phyloP scores from a whole-genome alignment of 306 rosid genomes.

The Datisca glomerata region DNA sequence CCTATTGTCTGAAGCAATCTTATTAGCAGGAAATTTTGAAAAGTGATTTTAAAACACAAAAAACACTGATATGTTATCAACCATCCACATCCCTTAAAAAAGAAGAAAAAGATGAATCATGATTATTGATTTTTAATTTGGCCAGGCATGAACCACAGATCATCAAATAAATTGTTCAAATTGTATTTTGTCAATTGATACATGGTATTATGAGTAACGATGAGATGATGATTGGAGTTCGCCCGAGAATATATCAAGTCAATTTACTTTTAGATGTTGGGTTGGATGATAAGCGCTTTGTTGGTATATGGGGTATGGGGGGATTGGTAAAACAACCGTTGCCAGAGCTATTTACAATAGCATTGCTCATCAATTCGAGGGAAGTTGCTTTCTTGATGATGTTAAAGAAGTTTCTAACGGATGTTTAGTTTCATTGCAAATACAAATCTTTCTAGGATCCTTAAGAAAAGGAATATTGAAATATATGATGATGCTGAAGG shows the following conservation, averaged over 20 bases:
- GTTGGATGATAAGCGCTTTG: constrained; percentile 2
- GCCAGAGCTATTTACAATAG: constrained; percentile 9
- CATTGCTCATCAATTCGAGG: not conserved
- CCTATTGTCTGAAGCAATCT: too few species aligned
- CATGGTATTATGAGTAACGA: constrained; percentile 5
- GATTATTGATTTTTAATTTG: constrained; percentile 1
- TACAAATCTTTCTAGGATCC: constrained; percentile 6
- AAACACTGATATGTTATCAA: too few species aligned
- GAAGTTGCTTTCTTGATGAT: constrained; percentile 15
- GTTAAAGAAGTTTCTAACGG: constrained; percentile 5
- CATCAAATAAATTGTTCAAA: constrained; percentile 1
- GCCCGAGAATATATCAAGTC: not conserved
- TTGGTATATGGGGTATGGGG: constrained; percentile 26
- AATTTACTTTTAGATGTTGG: not conserved
- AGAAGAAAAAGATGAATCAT: too few species aligned
- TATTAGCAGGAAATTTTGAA: too few species aligned
- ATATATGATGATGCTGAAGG: not conserved
- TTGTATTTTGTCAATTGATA: not conserved
- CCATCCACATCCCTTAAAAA: too few species aligned
- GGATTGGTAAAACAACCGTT: constrained; percentile 13
- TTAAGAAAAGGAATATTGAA: not conserved
- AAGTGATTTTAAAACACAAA: too few species aligned
- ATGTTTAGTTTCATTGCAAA: constrained; percentile 5
- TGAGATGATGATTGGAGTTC: constrained; percentile 15
- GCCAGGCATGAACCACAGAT: constrained; percentile 1